Evolutionary conservation across 768 basidiomycete species (phyloP).

Genomic region (Hygrocybe coccinea): DNA sequence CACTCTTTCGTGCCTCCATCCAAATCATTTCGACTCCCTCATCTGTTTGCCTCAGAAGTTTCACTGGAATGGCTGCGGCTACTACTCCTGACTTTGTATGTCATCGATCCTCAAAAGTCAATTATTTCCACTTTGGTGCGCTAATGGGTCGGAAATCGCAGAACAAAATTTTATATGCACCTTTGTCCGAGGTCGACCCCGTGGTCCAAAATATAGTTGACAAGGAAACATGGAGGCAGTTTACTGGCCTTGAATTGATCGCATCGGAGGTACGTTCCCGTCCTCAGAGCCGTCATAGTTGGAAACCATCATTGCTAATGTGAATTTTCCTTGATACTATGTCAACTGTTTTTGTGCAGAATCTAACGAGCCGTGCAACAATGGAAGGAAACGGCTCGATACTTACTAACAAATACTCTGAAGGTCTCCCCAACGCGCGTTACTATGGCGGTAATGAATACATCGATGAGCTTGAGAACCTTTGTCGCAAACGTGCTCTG

Average conservation of each 20-base stretch:
- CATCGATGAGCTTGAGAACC: constrained; percentile 91
- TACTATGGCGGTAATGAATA: constrained; percentile 98
- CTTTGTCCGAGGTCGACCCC: constrained; percentile 88
- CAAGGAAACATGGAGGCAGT: constrained; percentile 98
- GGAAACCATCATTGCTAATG: no score
- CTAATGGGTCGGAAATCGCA: constrained; percentile 30
- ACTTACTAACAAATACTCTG: constrained; percentile 98
- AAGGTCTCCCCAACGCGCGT: constrained; percentile 95
- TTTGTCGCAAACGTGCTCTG: constrained; percentile 94
- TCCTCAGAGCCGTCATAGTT: no score
- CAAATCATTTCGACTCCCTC: constrained; percentile 1
- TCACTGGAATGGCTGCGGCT: constrained; percentile 8
- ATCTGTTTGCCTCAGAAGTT: not conserved
- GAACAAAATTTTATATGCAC: constrained; percentile 90
- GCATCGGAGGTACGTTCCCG: constrained; percentile 77
- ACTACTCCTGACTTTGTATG: constrained; percentile 13
- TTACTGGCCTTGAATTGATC: constrained; percentile 95
- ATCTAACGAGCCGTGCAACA: constrained; percentile 90
- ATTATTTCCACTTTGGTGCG: not conserved
- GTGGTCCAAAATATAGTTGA: constrained; percentile 97
- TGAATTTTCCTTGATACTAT: no score
- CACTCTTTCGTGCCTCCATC: constrained; percentile 2
- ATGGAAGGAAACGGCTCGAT: constrained; percentile 99
- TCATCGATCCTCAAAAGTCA: not conserved
- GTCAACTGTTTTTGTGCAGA: no score